Conservation (phyloP, 768 basidiomycete genomes). For the Termitomyces sp. region DNA sequence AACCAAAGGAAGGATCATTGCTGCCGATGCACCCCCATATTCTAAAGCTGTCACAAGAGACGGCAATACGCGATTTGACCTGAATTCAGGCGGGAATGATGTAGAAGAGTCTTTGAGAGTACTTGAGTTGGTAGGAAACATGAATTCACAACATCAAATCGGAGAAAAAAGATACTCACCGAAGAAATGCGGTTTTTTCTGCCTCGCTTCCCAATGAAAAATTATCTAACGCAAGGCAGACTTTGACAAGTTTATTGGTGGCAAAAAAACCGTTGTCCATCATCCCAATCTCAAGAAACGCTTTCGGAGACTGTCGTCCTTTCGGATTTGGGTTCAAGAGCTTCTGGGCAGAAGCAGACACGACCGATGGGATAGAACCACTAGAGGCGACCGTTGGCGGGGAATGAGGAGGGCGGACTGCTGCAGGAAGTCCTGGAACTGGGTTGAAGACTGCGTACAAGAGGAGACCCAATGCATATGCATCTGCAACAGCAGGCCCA, state of each 20-base stretch:
- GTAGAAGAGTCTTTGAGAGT: constrained; percentile 74
- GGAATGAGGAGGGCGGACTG: constrained; percentile 66
- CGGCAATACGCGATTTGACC: constrained; percentile 82
- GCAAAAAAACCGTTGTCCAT: constrained; percentile 78
- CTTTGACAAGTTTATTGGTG: constrained; percentile 74
- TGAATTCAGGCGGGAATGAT: constrained; percentile 83
- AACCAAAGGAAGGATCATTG: constrained; percentile 77
- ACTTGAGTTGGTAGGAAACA: constrained; percentile 26
- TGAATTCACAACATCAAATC: constrained; percentile 10
- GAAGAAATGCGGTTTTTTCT: constrained; percentile 70
- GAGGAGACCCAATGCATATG: constrained; percentile 84
- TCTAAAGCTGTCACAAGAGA: constrained; percentile 75
- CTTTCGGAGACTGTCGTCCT: constrained; percentile 66
- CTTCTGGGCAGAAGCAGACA: constrained; percentile 82
- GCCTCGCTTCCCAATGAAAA: constrained; percentile 77
- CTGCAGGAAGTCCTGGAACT: constrained; percentile 61
- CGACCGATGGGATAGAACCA: constrained; percentile 64
- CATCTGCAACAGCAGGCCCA: constrained; percentile 65
- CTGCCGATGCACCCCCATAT: constrained; percentile 71
- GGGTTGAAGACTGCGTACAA: constrained; percentile 89
- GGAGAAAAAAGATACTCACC: constrained; percentile 31
- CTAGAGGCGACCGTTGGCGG: constrained; percentile 72
- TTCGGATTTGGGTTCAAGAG: constrained; percentile 88
- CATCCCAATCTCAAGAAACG: constrained; percentile 80
- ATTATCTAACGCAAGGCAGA: constrained; percentile 80